Evolutionary conservation across 2,329 filamentous ascomycete genomes (phyloP), one percentile per base, ranked within the genome.

Genomic region (Pseudocercospora eumusae): DNA sequence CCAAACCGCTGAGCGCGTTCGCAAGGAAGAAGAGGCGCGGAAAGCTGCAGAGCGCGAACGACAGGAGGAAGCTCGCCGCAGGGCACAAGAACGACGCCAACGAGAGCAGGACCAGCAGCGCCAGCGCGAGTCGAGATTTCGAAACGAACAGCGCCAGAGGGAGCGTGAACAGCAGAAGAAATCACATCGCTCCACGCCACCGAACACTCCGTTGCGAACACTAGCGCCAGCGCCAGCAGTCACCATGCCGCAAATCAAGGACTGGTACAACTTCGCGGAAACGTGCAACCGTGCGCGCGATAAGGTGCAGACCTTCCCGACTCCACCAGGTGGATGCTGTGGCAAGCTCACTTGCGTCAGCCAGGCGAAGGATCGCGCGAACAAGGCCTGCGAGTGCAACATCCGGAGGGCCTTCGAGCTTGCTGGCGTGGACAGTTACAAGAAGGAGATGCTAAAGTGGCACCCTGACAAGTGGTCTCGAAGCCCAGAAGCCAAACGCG

Each of bases 381-480:
- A 52, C 11, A 25, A 25, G 8, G 47, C 47, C 23, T 52, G 47
- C 47, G 47, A 31, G 3, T 52, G 47, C 15, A 52, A 52, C 25
- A 28, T 52, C 10, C 20, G 47, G 7, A 25, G 25, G 4, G 2
- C 1, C 21, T 25, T 52, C 25, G 1, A 11, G 8, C 3, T 18
- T 23, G 47, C 47, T 25, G 47, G 47, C 8, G 13, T 52, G 1
- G 15, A 1, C 1, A 52, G 4, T 9, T 9, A 56, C n/a, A 56
- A 56, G 36, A 50, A 27, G 21, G 47, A 53, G 20, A 42, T 54
- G n/a, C 18, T 45, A 10, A 33, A 21, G 11, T 61, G 53, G 54
- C 62, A 64, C 20, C 59, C 62, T 2, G 62, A 64, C 40, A 59
- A 56, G 47, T 66, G 61, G 27, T 27, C 52, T 9, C 21, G 31